Evolutionary conservation across 352 stramenopile genomes (phyloP), one percentile per base, ranked within the genome.

Genomic region (Thalassiosira livingstoniorum): DNA sequence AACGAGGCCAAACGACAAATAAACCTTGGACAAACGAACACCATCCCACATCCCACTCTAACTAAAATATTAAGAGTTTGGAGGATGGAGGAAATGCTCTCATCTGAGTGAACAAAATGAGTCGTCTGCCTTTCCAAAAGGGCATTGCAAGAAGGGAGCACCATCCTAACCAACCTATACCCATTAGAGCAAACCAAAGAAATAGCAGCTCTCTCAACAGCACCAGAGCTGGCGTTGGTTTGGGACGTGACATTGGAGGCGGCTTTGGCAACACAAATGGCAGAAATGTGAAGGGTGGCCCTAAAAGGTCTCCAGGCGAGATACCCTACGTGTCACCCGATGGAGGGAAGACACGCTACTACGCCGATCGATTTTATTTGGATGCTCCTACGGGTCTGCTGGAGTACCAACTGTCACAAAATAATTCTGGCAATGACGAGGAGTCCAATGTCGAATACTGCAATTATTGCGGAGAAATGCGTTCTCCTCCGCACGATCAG

Each of bases 301-400:
- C 65, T 18, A 51, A 51, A 2, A 31, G 54, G 11, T 23, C 54
- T 23, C 67, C 67, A 15, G 76, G 76, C 0, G 62, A 85, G 27
- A 76, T 77, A 23, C 78, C 78, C 10, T 77, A 74, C 47, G 78
- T 81, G 1, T 65, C 78, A 1, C 42, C 32, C 37, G 71, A 81
- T 65, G 58, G 27, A n/a, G 75, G 84, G 29, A 82, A 75, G 25
- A 82, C 77, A 31, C 53, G 53, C 25, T 93, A 87, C 57, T 90
- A 87, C 32, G 85, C 77, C 34, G 89, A 93, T 85, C 80, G 89
- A 60, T 93, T 88, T 74, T 93, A 93, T 62, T 78, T 93, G 37
- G 61, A 83, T 71, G 61, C 64, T 29, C 82, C 82, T 0, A 78
- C 78, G 7, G 73, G 23, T 35, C 75, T 83, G 62, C 4, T 75